Evolutionary conservation across 768 basidiomycete genomes (phyloP).

Genomic region (Mycena floridula): DNA sequence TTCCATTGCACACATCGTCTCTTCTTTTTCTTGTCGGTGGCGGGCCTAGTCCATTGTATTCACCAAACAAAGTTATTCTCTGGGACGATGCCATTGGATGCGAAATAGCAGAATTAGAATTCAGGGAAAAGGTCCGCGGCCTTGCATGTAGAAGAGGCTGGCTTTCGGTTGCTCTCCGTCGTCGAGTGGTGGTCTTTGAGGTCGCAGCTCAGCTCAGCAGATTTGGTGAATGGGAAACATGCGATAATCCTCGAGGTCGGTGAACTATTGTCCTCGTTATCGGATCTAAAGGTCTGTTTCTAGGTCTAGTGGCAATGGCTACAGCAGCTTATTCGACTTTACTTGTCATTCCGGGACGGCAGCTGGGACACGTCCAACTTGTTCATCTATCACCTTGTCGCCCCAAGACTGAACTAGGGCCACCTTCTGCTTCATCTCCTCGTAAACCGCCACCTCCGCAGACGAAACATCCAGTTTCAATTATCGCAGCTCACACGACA

Average conservation of each 20-base stretch:
- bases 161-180: conserved; percentile 75
- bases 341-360: conserved; percentile 80
- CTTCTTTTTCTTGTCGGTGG: conserved; percentile 84
- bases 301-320: conserved; percentile 76
- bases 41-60: conserved; percentile 81
- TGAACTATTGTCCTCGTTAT: conserved; percentile 5
- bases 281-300: conserved; percentile 3
- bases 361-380: conserved; percentile 84
- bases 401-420: conserved; percentile 48
- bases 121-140: conserved; percentile 77
- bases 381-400: conserved; percentile 79
- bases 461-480: conserved; percentile 63
- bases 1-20: conserved; percentile 78
- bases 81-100: conserved; percentile 78
- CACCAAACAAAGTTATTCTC: conserved; percentile 86
- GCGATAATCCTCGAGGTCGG: conserved; percentile 79
- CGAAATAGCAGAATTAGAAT: conserved; percentile 86
- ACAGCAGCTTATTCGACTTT: conserved; percentile 73
- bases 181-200: conserved; percentile 75
- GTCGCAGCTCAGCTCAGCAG: conserved; percentile 56
- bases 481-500: conserved; percentile 79
- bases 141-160: conserved; percentile 76
- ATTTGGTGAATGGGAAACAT: conserved; percentile 79
- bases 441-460: conserved; percentile 51
- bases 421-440: conserved; percentile 45